phyloP scores from a whole-genome alignment of 768 basidiomycete species.

The Leccinum sublutescens region DNA sequence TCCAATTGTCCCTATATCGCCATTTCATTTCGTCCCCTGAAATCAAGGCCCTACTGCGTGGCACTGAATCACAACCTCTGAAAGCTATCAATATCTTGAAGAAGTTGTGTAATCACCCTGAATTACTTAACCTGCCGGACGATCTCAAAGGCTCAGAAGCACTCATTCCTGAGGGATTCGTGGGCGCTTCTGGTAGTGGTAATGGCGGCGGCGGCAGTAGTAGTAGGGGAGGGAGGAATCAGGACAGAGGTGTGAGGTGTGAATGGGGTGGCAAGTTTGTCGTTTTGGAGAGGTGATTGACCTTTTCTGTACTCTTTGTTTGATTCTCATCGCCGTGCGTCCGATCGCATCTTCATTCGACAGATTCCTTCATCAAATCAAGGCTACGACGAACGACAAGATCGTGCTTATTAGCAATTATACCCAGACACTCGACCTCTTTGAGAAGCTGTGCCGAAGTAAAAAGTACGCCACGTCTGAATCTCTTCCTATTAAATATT shows the following conservation, averaged over 20 bases:
- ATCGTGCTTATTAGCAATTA: conserved; percentile 97
- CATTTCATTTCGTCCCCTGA: conserved; percentile 92
- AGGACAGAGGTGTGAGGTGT: conserved; percentile 52
- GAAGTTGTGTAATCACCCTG: conserved; percentile 95
- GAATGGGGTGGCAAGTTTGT: conserved; percentile 92
- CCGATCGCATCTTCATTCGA: background rate
- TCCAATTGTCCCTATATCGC: conserved; percentile 83
- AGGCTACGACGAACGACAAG: conserved; percentile 83
- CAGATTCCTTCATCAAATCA: conserved; percentile 84
- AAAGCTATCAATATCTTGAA: conserved; percentile 94
- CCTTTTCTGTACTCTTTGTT: background rate
- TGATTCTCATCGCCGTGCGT: background rate
- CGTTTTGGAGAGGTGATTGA: conserved; percentile 80
- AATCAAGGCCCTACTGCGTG: conserved; percentile 86
- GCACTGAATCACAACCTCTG: conserved; percentile 87
- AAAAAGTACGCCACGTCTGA: conserved; percentile 60
- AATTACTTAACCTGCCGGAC: conserved; percentile 79
- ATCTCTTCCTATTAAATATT: background rate
- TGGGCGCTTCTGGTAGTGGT: conserved; percentile 40
- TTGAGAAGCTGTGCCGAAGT: conserved; percentile 81
- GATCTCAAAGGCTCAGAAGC: conserved; percentile 82
- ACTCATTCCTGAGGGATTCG: conserved; percentile 79
- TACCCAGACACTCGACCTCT: conserved; percentile 91
- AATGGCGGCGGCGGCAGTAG: conserved; percentile 23
- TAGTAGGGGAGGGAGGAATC: conserved; percentile 42